A percentile compares a stretch with the other conserved stretches of the same genome.
These are phyloP conservation scores for Sphaceloma murrayae DNA, from an alignment of 2,329 filamentous ascomycete species.

Conservation along the genomic window DNA sequence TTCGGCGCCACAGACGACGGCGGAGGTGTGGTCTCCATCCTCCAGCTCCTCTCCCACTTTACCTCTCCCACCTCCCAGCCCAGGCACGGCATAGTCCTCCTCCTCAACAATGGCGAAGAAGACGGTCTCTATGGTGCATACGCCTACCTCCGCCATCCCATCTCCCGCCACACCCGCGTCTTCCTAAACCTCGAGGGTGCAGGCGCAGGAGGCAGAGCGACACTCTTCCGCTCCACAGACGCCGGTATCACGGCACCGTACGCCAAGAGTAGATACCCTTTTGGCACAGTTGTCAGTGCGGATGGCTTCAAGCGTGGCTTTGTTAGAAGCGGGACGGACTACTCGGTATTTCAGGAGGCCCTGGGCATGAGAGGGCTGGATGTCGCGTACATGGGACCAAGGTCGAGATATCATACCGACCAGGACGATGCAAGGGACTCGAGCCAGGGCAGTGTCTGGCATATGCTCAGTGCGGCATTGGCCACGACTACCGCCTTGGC, in stretches of 20 bases:
- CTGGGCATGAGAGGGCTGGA: slow-evolving; percentile 82
- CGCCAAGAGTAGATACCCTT: slow-evolving; percentile 60
- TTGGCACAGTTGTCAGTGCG: slow-evolving; percentile 69
- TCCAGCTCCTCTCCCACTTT: slow-evolving; percentile 83
- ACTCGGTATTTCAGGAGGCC: slow-evolving; percentile 66
- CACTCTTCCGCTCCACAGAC: slow-evolving; percentile 81
- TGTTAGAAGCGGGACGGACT: slow-evolving; percentile 82
- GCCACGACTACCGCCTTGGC: slow-evolving; percentile 64
- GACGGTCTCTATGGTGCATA: slow-evolving; percentile 81
- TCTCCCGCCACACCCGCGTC: slow-evolving; percentile 70
- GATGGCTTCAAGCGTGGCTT: slow-evolving; percentile 75
- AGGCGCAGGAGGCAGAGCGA: slow-evolving; percentile 79
- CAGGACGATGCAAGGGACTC: slow-evolving; percentile 79
- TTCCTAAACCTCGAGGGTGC: slow-evolving; percentile 95
- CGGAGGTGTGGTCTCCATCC: slow-evolving; percentile 72
- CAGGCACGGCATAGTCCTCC: slow-evolving; percentile 66
- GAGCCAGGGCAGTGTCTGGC: slow-evolving; percentile 65
- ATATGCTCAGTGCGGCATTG: slow-evolving; percentile 83
- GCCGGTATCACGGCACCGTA: slow-evolving; percentile 77
- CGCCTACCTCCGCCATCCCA: slow-evolving; percentile 73
- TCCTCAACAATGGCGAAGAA: slow-evolving; percentile 95
- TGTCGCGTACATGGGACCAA: slow-evolving; percentile 80
- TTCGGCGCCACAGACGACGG: slow-evolving; percentile 93
- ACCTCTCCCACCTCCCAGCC: slow-evolving; percentile 58
- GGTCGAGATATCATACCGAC: slow-evolving; percentile 81